A percentile compares a stretch with the other conserved stretches of the same genome.
These are phyloP conservation scores for Davidsoniella australis DNA, from an alignment of 2,329 filamentous ascomycete genomes.

Conservation along the genomic window DNA sequence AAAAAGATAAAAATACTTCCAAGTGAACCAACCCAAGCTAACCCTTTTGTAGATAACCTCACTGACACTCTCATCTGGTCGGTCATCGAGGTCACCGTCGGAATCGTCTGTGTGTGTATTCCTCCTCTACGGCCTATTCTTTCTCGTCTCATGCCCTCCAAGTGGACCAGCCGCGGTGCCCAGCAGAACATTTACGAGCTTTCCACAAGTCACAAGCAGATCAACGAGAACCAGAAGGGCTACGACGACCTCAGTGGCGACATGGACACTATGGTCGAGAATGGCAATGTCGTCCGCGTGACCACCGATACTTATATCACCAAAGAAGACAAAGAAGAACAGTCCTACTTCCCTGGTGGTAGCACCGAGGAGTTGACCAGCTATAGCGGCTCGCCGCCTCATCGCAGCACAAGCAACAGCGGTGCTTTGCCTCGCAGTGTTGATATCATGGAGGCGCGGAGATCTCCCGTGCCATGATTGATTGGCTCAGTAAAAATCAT, in stretches of 20 bases:
- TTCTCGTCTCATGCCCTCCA: slow-evolving; percentile 3
- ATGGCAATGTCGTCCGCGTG: slow-evolving; percentile 7
- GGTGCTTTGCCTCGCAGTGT: background rate
- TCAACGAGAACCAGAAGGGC: background rate
- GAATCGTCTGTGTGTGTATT: slow-evolving; percentile 21
- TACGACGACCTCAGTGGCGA: background rate
- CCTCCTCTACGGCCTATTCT: slow-evolving; percentile 18
- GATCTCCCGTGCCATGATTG: background rate
- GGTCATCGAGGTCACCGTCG: slow-evolving; percentile 19
- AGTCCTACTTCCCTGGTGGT: background rate
- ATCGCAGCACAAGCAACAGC: background rate
- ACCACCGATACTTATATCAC: slow-evolving; percentile 4
- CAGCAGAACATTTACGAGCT: slow-evolving; percentile 7
- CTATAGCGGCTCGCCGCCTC: too few relatives aligned
- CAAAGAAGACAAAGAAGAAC: slow-evolving; percentile 9
- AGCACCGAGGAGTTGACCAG: slow-evolving; percentile 8
- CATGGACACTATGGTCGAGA: slow-evolving; percentile 1
- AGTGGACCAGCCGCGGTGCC: background rate
- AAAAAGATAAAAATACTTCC: background rate
- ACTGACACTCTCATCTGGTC: slow-evolving; percentile 19
- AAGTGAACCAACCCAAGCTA: background rate
- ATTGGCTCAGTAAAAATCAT: background rate
- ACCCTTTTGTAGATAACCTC: slow-evolving; percentile 16
- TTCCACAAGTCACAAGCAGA: background rate
- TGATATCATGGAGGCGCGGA: background rate